Evolutionary conservation across 2,329 filamentous ascomycete genomes (phyloP).

Genomic region (Cladosporium sp.): DNA sequence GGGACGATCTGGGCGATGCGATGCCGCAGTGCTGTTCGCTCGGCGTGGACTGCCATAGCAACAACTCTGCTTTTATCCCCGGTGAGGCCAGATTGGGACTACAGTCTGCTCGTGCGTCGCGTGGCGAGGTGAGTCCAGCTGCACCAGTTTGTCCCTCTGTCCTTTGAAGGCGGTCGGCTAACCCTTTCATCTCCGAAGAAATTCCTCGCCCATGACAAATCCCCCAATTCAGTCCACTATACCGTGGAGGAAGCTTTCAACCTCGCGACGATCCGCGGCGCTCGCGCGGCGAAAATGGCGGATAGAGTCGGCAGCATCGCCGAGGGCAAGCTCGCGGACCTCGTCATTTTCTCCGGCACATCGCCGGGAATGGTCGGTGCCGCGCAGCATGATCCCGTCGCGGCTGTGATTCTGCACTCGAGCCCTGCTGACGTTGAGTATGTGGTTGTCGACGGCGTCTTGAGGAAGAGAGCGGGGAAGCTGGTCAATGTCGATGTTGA

Average conservation of each 20-base stretch:
- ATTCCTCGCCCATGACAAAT: constrained; percentile 21
- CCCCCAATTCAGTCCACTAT: constrained; percentile 25
- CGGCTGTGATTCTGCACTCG: constrained; percentile 40
- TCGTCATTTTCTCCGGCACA: constrained; percentile 42
- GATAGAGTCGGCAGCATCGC: constrained; percentile 39
- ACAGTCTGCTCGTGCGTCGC: constrained; percentile 26
- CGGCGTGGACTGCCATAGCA: constrained; percentile 33
- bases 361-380: constrained; percentile 39
- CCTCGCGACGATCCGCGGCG: constrained; percentile 44
- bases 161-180: too few relatives aligned
- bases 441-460: constrained; percentile 39
- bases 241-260: constrained; percentile 43
- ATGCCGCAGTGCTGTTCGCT: constrained; percentile 20
- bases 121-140: too few relatives aligned
- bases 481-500: constrained; percentile 25
- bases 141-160: too few relatives aligned
- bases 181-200: not conserved
- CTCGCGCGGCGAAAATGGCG: constrained; percentile 38
- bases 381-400: constrained; percentile 37
- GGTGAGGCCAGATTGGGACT: constrained; percentile 31
- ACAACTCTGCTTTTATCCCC: constrained; percentile 27
- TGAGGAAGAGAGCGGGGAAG: constrained; percentile 34
- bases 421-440: constrained; percentile 36
- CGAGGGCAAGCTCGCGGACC: constrained; percentile 44
- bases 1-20: constrained; percentile 23